Base-by-base conservation (phyloP, 2,329 filamentous ascomycete species). In the Epichloe uncinata region DNA sequence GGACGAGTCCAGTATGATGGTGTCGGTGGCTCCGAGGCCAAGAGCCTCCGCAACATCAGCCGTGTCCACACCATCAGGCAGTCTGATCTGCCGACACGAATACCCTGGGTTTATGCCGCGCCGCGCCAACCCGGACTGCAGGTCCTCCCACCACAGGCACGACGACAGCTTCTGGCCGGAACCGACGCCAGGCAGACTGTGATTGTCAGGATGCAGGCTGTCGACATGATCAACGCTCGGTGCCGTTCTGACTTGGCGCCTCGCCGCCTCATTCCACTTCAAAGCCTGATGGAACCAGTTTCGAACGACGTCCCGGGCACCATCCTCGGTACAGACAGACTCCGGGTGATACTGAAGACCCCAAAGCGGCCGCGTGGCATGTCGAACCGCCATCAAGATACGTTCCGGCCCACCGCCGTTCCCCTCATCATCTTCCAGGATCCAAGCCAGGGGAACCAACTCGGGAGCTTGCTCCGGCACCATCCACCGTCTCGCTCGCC, bases 321-420 rank as follows among this genome's bases (percentile, higher is more conserved):
- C 75, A 3, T 72, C 67, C 38, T 87, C 85, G 4, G 89, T 94
- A 63, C 88, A 95, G 12, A 88, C 78, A 0, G 87, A 95, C 64
- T 96, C 89, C 0, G 89, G 89, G 60, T 95, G 89, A 58, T 93
- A 95, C 61, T 95, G 90, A 16, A 95, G 73, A 0, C 85, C 90
- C 82, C 85, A 94, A 55, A 91, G 85, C 0, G 90, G 89, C 55
- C 80, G 82, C 1, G 55, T 61, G n/a, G 63, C 67, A 63, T 95
- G 88, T 54, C 73, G 78, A 15, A 83, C 79, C 0, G 78, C 86
- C 87, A 94, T 94, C n/a, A 93, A 66, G 3, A 89, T 74, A 41
- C 74, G 68, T 59, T 79, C 75, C 5, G 44, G 44, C 7, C 59
- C 56, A 11, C 61, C 60, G 2, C 65, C 60, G 2, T 52, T 52